phyloP scores from a whole-genome alignment of 345 rosid genomes.

The Pistacia vera region DNA sequence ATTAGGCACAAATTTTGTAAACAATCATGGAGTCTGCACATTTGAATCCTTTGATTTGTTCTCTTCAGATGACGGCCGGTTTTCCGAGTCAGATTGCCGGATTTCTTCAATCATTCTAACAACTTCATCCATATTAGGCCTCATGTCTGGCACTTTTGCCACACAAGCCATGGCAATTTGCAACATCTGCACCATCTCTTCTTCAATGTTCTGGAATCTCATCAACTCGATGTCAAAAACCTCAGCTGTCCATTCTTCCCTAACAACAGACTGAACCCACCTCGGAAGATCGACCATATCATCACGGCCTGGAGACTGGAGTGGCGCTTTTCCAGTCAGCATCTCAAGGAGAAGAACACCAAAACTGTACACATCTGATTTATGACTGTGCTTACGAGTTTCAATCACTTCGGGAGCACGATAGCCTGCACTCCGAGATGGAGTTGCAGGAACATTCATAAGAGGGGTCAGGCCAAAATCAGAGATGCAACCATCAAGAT shows the following conservation, averaged over 20 bases:
- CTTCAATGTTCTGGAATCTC: slow-evolving; percentile 78
- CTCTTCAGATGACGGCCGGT: slow-evolving; percentile 80
- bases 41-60: slow-evolving; percentile 75
- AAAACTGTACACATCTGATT: slow-evolving; percentile 75
- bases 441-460: slow-evolving; percentile 60
- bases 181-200: slow-evolving; percentile 85
- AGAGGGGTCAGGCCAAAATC: slow-evolving; percentile 75
- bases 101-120: slow-evolving; percentile 86
- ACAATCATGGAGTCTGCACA: slow-evolving; percentile 64
- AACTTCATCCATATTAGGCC: slow-evolving; percentile 79
- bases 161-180: slow-evolving; percentile 84
- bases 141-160: slow-evolving; percentile 55
- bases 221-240: slow-evolving; percentile 81
- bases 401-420: slow-evolving; percentile 75
- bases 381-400: slow-evolving; percentile 70
- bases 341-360: slow-evolving; percentile 83
- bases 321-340: slow-evolving; percentile 77
- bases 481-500: slow-evolving; percentile 54
- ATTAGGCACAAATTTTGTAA: slow-evolving; percentile 3
- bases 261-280: slow-evolving; percentile 95
- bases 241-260: slow-evolving; percentile 90
- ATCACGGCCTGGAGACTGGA: slow-evolving; percentile 67
- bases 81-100: slow-evolving; percentile 75
- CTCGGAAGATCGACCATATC: slow-evolving; percentile 83
- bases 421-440: slow-evolving; percentile 70